Percentiles rank a stretch among this genome's conserved stretches.
These are phyloP conservation scores for Auricularia auricula-judae DNA, from an alignment of 768 basidiomycete species.

Conservation along the genomic window DNA sequence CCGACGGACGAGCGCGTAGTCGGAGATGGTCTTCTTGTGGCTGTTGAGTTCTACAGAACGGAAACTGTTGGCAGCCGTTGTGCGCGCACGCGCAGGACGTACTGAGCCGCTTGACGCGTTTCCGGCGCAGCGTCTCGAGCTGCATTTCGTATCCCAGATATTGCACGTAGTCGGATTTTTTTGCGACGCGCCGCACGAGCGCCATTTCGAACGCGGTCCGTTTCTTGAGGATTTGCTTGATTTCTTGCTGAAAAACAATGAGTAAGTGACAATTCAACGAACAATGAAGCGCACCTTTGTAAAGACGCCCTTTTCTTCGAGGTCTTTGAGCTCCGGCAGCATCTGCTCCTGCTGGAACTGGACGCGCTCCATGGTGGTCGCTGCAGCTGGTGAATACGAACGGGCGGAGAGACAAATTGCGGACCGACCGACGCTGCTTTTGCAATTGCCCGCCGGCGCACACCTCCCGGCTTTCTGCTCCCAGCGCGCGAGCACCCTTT, in stretches of 20 bases:
- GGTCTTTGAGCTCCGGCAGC: conserved; percentile 91
- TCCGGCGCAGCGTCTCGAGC: conserved; percentile 68
- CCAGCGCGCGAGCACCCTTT: background rate
- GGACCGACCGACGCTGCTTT: conserved; percentile 55
- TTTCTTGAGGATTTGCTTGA: conserved; percentile 74
- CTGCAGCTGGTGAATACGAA: background rate
- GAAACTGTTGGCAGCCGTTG: background rate
- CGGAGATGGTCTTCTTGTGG: conserved; percentile 34
- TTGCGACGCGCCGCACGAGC: conserved; percentile 71
- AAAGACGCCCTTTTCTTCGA: conserved; percentile 77
- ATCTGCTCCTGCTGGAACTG: conserved; percentile 94
- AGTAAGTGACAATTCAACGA: background rate
- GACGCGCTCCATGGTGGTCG: conserved; percentile 71
- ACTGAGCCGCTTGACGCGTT: conserved; percentile 67
- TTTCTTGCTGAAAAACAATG: conserved; percentile 45
- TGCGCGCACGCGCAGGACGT: conserved; percentile 15
- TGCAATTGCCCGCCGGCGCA: conserved; percentile 26
- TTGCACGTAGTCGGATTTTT: conserved; percentile 80
- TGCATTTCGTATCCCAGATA: conserved; percentile 91
- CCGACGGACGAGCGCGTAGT: conserved; percentile 73
- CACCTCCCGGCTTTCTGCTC: background rate
- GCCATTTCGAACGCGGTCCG: conserved; percentile 76
- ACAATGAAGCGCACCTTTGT: conserved; percentile 42
- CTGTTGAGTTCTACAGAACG: conserved; percentile 20
- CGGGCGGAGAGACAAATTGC: conserved; percentile 17